Evolutionary conservation across 148 eudicot genomes (phyloP), one percentile per base, ranked within the genome.

Genomic region (Tetragonia tetragonoides): DNA sequence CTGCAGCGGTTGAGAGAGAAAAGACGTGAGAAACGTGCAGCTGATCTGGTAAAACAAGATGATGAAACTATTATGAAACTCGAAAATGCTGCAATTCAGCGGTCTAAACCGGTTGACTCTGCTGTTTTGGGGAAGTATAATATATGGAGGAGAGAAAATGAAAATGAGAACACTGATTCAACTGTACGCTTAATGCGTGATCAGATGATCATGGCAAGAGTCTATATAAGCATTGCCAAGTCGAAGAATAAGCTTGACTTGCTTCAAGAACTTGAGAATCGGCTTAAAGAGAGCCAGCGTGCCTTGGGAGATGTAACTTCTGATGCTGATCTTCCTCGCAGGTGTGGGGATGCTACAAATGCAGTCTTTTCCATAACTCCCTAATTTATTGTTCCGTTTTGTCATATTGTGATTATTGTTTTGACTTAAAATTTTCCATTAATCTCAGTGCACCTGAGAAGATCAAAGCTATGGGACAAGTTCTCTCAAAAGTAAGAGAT

Each of bases 111-210:
- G 72, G 98, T 93, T 80, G 98, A 93, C 85, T 87, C 99, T 11
- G 97, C 99, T 39, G 88, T 96, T 78, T 75, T 96, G 85, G 99
- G 99, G 61, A 96, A 93, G 80, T 96, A 96, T 80, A 96, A 86
- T 72, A 85, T 91, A 68, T 96, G 99, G 99, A 89, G 99, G 84
- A 90, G 81, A 85, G 97, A 96, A 75, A 88, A 79, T 81, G 99
- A 96, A 59, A 93, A 87, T 81, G 99, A 93, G 77, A 96, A 93
- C 70, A 61, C 87, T 80, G 99, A 93, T 87, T 85, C 93, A 71
- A 91, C 90, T 42, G 92, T 96, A 34, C 92, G 90, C 68, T 83
- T 96, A 86, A 90, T 96, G 87, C 87, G 99, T 46, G 98, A 96
- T 84, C 99, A 96, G 81, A 87, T 90, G 42, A 96, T 96, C 77